These are phyloP conservation scores for Mortierella sp. DNA, from an alignment of 371 early-diverging fungal genomes.

Conservation along the genomic window DNA sequence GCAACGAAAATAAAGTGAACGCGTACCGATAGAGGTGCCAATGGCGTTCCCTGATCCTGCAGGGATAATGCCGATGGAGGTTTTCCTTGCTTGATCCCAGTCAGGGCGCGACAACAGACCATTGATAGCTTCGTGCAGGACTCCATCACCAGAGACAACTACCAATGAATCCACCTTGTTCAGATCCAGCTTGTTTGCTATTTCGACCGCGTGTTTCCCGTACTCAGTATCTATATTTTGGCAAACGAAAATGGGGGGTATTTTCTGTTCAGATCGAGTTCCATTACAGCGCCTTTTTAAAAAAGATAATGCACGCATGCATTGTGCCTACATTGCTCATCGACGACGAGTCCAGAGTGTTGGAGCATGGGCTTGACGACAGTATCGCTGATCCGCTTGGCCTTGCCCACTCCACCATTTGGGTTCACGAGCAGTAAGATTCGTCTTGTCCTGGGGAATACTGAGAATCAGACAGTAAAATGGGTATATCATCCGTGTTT, in stretches of 20 bases:
- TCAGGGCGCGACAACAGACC: conserved; percentile 79
- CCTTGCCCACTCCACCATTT: conserved; percentile 78
- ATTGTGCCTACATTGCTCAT: conserved; percentile 33
- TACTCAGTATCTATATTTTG: conserved; percentile 69
- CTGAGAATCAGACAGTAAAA: conserved; percentile 8
- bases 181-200: conserved; percentile 71
- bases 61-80: conserved; percentile 38
- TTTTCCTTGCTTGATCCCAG: conserved; percentile 42
- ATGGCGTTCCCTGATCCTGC: conserved; percentile 56
- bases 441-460: conserved; percentile 31
- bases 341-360: conserved; percentile 40
- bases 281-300: conserved; percentile 55
- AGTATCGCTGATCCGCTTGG: conserved; percentile 67
- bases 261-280: neutral
- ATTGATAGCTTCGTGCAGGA: conserved; percentile 85
- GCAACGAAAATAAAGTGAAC: neutral
- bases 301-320: conserved; percentile 27
- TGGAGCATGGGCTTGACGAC: conserved; percentile 76
- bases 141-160: conserved; percentile 86
- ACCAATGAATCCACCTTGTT: conserved; percentile 70
- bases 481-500: too few relatives aligned
- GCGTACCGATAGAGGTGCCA: conserved; percentile 41
- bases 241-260: conserved; percentile 5
- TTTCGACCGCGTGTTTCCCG: conserved; percentile 75
- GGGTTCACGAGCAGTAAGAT: conserved; percentile 76